Conservation (phyloP, 495 filamentous ascomycete species). For the Neurospora sp. region DNA sequence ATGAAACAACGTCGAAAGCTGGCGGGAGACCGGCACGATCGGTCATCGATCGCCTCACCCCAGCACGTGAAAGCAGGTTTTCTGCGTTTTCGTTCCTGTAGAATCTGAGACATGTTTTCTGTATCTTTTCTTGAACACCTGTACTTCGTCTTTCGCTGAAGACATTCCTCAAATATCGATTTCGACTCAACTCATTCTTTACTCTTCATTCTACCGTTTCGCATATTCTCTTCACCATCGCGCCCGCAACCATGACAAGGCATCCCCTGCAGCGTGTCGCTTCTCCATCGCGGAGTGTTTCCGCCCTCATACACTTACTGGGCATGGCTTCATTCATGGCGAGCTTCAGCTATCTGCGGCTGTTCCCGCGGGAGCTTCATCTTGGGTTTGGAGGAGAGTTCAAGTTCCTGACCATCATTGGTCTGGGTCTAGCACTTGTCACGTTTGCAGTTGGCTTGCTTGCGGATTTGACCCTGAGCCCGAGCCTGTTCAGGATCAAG, state of each 20-base stretch:
- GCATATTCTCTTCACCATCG: not conserved
- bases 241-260: conserved; percentile 11
- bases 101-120: not conserved
- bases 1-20: not conserved
- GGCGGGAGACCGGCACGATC: not conserved
- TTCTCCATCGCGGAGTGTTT: conserved; percentile 61
- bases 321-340: conserved; percentile 60
- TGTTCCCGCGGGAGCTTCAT: conserved; percentile 41
- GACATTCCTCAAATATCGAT: not conserved
- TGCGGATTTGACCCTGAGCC: conserved; percentile 62
- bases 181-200: not conserved
- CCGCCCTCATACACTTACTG: conserved; percentile 57
- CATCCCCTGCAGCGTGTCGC: conserved; percentile 65
- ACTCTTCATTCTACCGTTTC: not conserved
- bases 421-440: conserved; percentile 54
- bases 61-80: not conserved
- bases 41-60: not conserved
- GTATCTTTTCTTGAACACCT: not conserved
- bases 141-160: not conserved
- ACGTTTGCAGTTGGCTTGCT: conserved; percentile 64
- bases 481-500: conserved; percentile 58
- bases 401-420: conserved; percentile 79
- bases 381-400: conserved; percentile 73
- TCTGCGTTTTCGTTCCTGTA: not conserved
- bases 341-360: conserved; percentile 51